Percentiles rank a stretch among this genome's conserved stretches.
Evolutionary conservation across 176 grass and related monocot species (phyloP).

Genomic region (Urochloa ruziziensis): DNA sequence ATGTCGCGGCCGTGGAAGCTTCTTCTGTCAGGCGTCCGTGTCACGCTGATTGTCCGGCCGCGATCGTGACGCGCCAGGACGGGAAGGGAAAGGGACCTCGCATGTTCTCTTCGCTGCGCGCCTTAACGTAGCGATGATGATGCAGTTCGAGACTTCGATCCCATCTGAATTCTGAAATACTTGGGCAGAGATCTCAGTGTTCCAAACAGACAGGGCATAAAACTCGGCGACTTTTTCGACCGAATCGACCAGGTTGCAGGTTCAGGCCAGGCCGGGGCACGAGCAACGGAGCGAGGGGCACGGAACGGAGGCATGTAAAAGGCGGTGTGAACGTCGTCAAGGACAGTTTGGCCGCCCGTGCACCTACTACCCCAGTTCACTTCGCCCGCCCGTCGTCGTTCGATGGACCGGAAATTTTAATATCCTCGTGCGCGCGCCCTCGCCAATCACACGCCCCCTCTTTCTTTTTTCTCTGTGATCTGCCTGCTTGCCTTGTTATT

Average conservation of each 20-base stretch:
- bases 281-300: not conserved
- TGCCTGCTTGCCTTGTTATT: not conserved
- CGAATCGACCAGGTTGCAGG: not conserved
- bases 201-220: not conserved
- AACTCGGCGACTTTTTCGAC: not conserved
- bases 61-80: not conserved
- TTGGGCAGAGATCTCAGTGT: not conserved
- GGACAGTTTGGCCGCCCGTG: constrained; percentile 8
- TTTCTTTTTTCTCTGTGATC: not conserved
- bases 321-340: not conserved
- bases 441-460: not conserved
- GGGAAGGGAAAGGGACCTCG: constrained; percentile 3
- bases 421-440: not conserved
- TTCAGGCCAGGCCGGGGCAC: not conserved
- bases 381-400: not conserved
- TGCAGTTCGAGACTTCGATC: not conserved
- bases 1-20: constrained; percentile 14
- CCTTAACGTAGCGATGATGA: not conserved
- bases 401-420: not conserved
- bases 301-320: not conserved
- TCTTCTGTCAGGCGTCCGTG: not conserved
- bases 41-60: not conserved
- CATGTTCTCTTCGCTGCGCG: not conserved
- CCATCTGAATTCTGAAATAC: not conserved
- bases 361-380: too few relatives aligned